phyloP scores from a whole-genome alignment of 2,329 filamentous ascomycete species.

The Saccharata proteae region DNA sequence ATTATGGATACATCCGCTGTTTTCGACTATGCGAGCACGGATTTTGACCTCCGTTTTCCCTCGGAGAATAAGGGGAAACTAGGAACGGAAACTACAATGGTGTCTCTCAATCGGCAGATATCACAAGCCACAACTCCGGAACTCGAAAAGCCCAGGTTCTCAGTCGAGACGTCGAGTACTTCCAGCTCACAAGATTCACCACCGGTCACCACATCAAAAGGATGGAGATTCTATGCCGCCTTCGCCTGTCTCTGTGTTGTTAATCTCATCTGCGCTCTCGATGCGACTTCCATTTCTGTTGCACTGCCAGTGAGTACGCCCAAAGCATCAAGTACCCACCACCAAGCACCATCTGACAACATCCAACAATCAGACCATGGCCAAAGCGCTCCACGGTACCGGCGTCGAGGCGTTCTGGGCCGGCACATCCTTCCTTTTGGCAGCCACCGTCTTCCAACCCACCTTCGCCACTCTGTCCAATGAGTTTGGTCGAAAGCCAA shows the following conservation, averaged over 20 bases:
- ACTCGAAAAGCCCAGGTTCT: too few relatives aligned
- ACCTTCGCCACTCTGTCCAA: slow-evolving; percentile 32
- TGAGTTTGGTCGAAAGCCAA: slow-evolving; percentile 34
- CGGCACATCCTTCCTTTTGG: slow-evolving; percentile 57
- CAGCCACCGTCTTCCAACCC: slow-evolving; percentile 50
- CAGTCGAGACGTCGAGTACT: too few relatives aligned
- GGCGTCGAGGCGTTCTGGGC: slow-evolving; percentile 52
- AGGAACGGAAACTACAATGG: too few relatives aligned
- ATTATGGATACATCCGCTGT: too few relatives aligned
- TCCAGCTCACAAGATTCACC: too few relatives aligned
- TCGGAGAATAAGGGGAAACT: too few relatives aligned
- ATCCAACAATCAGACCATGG: slow-evolving; percentile 10
- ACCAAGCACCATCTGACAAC: slow-evolving; percentile 6
- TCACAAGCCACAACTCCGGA: too few relatives aligned
- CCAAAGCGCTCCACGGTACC: slow-evolving; percentile 12
- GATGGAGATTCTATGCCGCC: slow-evolving; percentile 17
- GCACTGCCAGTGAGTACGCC: slow-evolving; percentile 14
- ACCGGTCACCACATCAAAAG: not conserved
- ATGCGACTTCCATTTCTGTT: slow-evolving; percentile 14
- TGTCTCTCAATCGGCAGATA: too few relatives aligned
- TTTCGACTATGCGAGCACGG: too few relatives aligned
- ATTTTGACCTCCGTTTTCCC: too few relatives aligned
- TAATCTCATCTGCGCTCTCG: slow-evolving; percentile 15
- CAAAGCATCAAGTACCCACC: too few relatives aligned
- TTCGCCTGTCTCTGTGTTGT: slow-evolving; percentile 14